These are phyloP conservation scores for Gossypium stocksii DNA, from an alignment of 345 rosid species.

Conservation along the genomic window DNA sequence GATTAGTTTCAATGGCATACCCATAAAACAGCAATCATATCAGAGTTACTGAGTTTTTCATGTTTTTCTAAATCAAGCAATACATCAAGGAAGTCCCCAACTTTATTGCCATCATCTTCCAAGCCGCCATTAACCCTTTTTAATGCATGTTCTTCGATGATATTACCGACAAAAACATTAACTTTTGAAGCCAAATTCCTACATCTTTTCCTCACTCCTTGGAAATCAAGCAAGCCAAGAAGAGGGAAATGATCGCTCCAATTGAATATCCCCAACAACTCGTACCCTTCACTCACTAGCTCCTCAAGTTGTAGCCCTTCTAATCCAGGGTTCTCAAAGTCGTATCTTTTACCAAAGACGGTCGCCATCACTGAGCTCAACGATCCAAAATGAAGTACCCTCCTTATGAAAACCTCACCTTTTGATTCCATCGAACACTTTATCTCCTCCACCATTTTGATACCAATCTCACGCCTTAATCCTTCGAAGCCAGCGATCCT, in stretches of 20 bases:
- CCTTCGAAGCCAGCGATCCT: conserved; percentile 32
- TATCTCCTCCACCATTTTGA: conserved; percentile 43
- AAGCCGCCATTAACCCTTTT: conserved; percentile 13
- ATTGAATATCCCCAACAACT: conserved; percentile 64
- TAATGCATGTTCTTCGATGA: conserved; percentile 54
- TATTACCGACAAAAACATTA: conserved; percentile 49
- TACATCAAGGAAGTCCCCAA: conserved; percentile 68
- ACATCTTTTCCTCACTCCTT: conserved; percentile 71
- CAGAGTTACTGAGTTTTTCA: conserved; percentile 49
- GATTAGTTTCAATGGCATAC: conserved; percentile 25
- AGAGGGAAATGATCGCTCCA: conserved; percentile 84
- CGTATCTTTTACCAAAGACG: conserved; percentile 66
- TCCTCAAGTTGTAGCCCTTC: conserved; percentile 17
- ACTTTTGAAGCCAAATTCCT: conserved; percentile 47
- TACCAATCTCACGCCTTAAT: conserved; percentile 44
- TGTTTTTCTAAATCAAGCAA: conserved; percentile 62
- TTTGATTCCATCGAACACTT: conserved; percentile 14
- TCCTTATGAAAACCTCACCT: conserved; percentile 47
- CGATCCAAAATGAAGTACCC: conserved; percentile 63
- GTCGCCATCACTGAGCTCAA: conserved; percentile 68
- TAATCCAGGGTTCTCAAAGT: conserved; percentile 28
- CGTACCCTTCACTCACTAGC: conserved; percentile 72
- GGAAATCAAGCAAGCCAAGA: conserved; percentile 63
- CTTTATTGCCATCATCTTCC: conserved; percentile 10
- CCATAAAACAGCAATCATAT: conserved; percentile 86